Conservation (phyloP, 345 rosid genomes). For the Corchorus olitorius region DNA sequence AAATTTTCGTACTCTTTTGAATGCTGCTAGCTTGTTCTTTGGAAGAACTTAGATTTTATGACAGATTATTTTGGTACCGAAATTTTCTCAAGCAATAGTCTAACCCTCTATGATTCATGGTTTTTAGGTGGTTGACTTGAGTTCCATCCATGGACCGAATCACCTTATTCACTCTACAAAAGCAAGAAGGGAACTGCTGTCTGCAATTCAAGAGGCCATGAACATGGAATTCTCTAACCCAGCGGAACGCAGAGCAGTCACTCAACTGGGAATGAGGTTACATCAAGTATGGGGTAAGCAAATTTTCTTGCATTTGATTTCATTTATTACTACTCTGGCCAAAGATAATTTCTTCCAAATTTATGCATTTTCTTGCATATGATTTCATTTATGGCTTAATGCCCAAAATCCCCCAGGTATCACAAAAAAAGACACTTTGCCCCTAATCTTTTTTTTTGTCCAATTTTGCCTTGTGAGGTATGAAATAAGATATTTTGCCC, state of each 20-base stretch:
- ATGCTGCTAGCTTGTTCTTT: background rate
- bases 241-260: slow-evolving; percentile 62
- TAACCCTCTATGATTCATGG: slow-evolving; percentile 14
- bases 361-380: background rate
- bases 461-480: too few species aligned
- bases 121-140: slow-evolving; percentile 72
- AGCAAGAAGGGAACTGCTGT: slow-evolving; percentile 59
- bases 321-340: background rate
- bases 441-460: too few species aligned
- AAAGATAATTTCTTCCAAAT: background rate
- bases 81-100: background rate
- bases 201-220: slow-evolving; percentile 74
- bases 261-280: slow-evolving; percentile 71
- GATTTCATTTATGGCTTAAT: too few species aligned
- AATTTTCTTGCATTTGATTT: slow-evolving; percentile 2
- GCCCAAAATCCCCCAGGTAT: too few species aligned
- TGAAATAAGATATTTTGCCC: too few species aligned
- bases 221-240: slow-evolving; percentile 68
- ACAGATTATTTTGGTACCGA: too few species aligned
- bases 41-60: background rate
- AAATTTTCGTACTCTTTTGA: too few species aligned
- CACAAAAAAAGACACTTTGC: too few species aligned
- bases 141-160: slow-evolving; percentile 69
- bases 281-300: slow-evolving; percentile 78
- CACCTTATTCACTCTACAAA: slow-evolving; percentile 58